Evolutionary conservation across 257 asterid species (phyloP).

Genomic region (Haberlea rhodopensis): DNA sequence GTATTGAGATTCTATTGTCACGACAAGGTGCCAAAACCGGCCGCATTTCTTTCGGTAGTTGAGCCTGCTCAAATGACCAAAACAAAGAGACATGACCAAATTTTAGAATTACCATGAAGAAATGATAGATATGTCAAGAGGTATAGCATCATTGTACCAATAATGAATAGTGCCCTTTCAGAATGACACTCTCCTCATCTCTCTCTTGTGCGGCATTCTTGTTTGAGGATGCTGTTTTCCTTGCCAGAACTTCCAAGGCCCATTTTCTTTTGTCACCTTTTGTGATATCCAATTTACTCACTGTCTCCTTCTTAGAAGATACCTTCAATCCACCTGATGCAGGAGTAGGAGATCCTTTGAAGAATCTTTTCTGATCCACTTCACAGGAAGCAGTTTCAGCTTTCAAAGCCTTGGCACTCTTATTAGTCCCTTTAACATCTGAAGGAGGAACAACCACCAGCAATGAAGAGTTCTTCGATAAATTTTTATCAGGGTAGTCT

Average conservation of each 20-base stretch:
- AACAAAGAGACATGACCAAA: conserved; percentile 21
- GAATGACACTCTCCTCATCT: conserved; percentile 50
- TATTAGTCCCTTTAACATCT: conserved; percentile 40
- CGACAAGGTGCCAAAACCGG: conserved; percentile 76
- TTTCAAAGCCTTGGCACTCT: conserved; percentile 37
- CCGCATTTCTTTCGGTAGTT: conserved; percentile 91
- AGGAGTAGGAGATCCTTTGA: conserved; percentile 34
- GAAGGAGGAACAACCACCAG: conserved; percentile 28
- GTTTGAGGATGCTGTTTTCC: conserved; percentile 59
- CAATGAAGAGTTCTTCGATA: conserved; percentile 29
- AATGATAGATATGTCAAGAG: conserved; percentile 23
- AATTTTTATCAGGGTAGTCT: conserved; percentile 33
- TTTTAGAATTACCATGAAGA: conserved; percentile 21
- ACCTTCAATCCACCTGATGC: conserved; percentile 31
- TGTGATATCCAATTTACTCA: conserved; percentile 36
- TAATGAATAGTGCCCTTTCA: conserved; percentile 67
- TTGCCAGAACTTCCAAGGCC: conserved; percentile 94
- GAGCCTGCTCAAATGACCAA: conserved; percentile 60
- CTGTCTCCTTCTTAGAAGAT: conserved; percentile 45
- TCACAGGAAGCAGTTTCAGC: conserved; percentile 41
- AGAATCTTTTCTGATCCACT: conserved; percentile 34
- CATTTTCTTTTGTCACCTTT: conserved; percentile 85
- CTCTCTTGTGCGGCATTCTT: conserved; percentile 52
- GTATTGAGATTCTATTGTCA: conserved; percentile 68
- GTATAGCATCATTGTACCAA: conserved; percentile 45